Conservation (phyloP, 1,284 basidiomycete genomes). For the Wallemia ichthyophaga region DNA sequence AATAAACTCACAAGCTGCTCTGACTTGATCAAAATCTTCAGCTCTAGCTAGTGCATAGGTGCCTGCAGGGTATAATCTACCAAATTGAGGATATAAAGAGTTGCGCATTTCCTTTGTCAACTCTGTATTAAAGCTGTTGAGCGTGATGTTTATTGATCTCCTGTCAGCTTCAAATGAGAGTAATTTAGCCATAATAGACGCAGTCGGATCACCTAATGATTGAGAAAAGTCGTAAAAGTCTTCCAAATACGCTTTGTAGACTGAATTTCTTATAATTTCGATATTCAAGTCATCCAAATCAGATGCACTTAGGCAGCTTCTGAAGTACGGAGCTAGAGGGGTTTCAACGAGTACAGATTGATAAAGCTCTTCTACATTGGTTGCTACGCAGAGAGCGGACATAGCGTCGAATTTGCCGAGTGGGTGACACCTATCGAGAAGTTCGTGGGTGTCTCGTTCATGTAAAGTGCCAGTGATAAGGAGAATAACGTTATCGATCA, state of each 20-base stretch:
- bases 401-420: slow-evolving; percentile 93
- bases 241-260: slow-evolving; percentile 96
- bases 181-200: slow-evolving; percentile 62
- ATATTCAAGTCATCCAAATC: slow-evolving; percentile 98
- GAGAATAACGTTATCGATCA: slow-evolving; percentile 98
- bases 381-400: slow-evolving; percentile 95
- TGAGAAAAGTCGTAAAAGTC: slow-evolving; percentile 72
- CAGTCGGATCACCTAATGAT: slow-evolving; percentile 51
- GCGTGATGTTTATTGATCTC: slow-evolving; percentile 88
- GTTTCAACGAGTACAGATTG: slow-evolving; percentile 93
- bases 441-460: slow-evolving; percentile 87
- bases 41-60: slow-evolving; percentile 80
- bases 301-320: slow-evolving; percentile 71
- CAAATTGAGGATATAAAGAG: slow-evolving; percentile 79
- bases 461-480: slow-evolving; percentile 93
- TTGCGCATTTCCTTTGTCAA: slow-evolving; percentile 84
- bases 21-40: slow-evolving; percentile 83
- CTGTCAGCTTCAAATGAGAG: slow-evolving; percentile 91
- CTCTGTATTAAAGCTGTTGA: slow-evolving; percentile 94
- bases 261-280: slow-evolving; percentile 98
- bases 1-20: slow-evolving; percentile 56
- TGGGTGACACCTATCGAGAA: slow-evolving; percentile 86
- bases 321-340: slow-evolving; percentile 94
- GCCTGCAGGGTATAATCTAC: slow-evolving; percentile 76
- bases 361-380: slow-evolving; percentile 96